A percentile compares a stretch with the other conserved stretches of the same genome.
These are phyloP conservation scores for Fusarium sp. DNA, from an alignment of 2,329 filamentous ascomycete genomes.

Conservation along the genomic window DNA sequence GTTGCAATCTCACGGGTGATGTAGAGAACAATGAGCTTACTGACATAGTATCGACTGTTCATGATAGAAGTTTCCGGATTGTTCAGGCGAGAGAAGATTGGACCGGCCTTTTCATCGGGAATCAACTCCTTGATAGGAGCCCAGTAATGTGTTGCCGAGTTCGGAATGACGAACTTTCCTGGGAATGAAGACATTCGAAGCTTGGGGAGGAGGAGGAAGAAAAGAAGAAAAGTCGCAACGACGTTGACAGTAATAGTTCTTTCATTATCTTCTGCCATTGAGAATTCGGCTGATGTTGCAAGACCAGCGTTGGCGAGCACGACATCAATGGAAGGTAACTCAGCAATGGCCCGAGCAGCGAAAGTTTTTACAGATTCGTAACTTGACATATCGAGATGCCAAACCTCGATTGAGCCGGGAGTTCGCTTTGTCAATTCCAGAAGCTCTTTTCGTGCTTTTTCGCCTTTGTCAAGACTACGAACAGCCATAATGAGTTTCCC, in stretches of 20 bases:
- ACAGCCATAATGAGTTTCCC: constrained; percentile 53
- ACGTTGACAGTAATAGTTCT: constrained; percentile 54
- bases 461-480: constrained; percentile 53
- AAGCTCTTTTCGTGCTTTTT: constrained; percentile 53
- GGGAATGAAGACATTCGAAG: constrained; percentile 36
- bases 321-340: constrained; percentile 56
- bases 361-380: constrained; percentile 60
- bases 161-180: constrained; percentile 36
- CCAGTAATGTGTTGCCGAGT: constrained; percentile 43
- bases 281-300: constrained; percentile 49
- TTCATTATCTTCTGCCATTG: constrained; percentile 59
- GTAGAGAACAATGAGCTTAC: constrained; percentile 49
- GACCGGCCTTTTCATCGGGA: background rate
- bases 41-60: constrained; percentile 46
- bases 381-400: constrained; percentile 58
- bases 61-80: constrained; percentile 43
- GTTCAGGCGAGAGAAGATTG: constrained; percentile 48
- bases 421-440: constrained; percentile 16
- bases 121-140: constrained; percentile 40
- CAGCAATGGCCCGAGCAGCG: constrained; percentile 21
- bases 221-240: constrained; percentile 37
- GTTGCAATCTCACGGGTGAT: constrained; percentile 46
- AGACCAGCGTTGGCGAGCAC: constrained; percentile 58
- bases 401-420: constrained; percentile 54
- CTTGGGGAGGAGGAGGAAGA: constrained; percentile 38